Evolutionary conservation across 2,329 filamentous ascomycete species (phyloP).

Genomic region (Fusarium albidum): DNA sequence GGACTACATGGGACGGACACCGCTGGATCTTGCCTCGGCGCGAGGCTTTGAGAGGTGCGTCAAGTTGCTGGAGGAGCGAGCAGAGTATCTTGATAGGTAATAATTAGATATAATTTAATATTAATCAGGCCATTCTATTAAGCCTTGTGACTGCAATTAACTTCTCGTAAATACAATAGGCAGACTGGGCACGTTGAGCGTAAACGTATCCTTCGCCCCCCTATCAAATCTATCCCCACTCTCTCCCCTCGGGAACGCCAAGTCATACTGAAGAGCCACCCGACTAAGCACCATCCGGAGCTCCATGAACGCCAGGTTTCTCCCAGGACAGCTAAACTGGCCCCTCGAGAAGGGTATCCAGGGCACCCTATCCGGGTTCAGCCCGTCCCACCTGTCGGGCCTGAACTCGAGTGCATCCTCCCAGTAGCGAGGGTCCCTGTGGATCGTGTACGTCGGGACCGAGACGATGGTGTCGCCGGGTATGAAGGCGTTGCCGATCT

Average conservation of each 20-base stretch:
- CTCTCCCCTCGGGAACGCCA: background rate
- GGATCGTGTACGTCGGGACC: conserved; percentile 1
- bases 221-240: conserved; percentile 1
- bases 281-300: conserved; percentile 4
- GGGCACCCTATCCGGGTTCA: background rate
- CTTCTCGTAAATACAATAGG: conserved; percentile 9
- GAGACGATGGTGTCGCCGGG: background rate
- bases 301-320: conserved; percentile 1
- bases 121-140: no score
- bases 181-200: conserved; percentile 1
- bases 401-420: conserved; percentile 2
- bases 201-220: conserved; percentile 6
- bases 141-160: no score
- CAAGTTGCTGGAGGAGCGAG: no score
- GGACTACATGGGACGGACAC: no score
- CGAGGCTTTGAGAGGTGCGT: no score
- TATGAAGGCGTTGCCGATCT: background rate
- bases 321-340: conserved; percentile 2
- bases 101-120: no score
- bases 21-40: no score
- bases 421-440: background rate
- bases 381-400: background rate
- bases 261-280: background rate
- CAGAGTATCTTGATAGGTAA: no score
- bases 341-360: conserved; percentile 13